phyloP scores from a whole-genome alignment of 2,329 filamentous ascomycete genomes.

The Hirsutella rhossiliensis region DNA sequence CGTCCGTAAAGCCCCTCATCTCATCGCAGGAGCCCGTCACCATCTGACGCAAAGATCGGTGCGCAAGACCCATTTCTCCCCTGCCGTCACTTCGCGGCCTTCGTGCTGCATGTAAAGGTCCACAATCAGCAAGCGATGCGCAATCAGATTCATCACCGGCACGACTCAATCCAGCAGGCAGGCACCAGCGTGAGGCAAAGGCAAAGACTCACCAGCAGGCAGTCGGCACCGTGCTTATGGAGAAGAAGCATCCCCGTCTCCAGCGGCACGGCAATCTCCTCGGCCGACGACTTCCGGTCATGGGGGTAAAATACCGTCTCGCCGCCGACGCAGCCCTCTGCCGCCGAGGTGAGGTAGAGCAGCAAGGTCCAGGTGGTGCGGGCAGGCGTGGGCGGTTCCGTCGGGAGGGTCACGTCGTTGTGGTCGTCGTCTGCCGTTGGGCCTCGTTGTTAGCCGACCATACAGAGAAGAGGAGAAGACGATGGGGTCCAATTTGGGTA shows the following conservation, averaged over 20 bases:
- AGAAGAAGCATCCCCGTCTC: constrained; percentile 79
- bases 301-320: constrained; percentile 88
- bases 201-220: constrained; percentile 53
- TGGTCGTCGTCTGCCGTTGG: constrained; percentile 64
- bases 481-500: not conserved
- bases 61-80: constrained; percentile 85
- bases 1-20: not conserved
- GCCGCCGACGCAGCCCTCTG: constrained; percentile 68
- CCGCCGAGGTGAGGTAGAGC: constrained; percentile 68
- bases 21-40: constrained; percentile 13
- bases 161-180: too few species aligned
- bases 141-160: not conserved
- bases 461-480: not conserved
- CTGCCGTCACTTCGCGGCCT: constrained; percentile 62
- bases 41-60: constrained; percentile 65
- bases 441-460: not conserved
- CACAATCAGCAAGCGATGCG: constrained; percentile 12
- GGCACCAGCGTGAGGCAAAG: too few species aligned
- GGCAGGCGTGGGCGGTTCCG: constrained; percentile 16
- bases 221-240: constrained; percentile 82
- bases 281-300: constrained; percentile 38
- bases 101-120: constrained; percentile 47
- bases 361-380: constrained; percentile 83
- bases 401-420: constrained; percentile 52
- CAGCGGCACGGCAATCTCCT: constrained; percentile 59